Percentiles rank a stretch among this genome's conserved stretches.
Evolutionary conservation across 441 rosid genomes (phyloP).

Genomic region (Capsella rubella): DNA sequence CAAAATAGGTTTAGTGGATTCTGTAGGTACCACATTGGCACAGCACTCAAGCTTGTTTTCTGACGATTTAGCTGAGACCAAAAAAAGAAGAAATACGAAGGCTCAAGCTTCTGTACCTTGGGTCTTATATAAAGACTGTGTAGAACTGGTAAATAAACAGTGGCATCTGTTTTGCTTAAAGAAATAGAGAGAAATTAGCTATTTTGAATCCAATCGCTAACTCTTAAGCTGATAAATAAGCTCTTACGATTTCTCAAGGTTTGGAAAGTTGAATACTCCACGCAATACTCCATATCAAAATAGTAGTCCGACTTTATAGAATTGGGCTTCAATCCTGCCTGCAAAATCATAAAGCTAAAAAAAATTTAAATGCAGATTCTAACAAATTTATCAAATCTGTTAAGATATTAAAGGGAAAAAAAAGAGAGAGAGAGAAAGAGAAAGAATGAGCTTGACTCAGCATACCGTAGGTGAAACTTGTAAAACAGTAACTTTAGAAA

Average conservation of each 20-base stretch:
- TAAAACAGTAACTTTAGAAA: conserved; percentile 70
- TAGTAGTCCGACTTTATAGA: conserved; percentile 62
- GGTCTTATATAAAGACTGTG: conserved; percentile 33
- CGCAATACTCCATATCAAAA: conserved; percentile 89
- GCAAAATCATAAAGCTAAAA: conserved; percentile 46
- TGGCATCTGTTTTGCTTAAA: conserved; percentile 14
- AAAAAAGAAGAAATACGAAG: conserved; percentile 14
- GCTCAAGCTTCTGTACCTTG: conserved; percentile 24
- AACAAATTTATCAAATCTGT: conserved; percentile 20
- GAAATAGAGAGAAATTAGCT: neutral
- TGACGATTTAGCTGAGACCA: conserved; percentile 54
- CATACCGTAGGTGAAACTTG: conserved; percentile 68
- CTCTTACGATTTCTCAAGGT: conserved; percentile 62
- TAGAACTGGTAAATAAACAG: conserved; percentile 4
- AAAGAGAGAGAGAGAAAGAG: neutral
- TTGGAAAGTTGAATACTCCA: conserved; percentile 89
- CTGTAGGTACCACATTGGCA: conserved; percentile 40
- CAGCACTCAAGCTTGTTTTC: conserved; percentile 42
- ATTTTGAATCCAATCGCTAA: neutral
- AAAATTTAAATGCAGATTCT: conserved; percentile 20
- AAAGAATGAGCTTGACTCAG: conserved; percentile 32
- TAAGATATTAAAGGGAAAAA: neutral
- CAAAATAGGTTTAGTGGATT: conserved; percentile 29
- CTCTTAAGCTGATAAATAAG: conserved; percentile 22
- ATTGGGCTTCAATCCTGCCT: conserved; percentile 54